phyloP scores from a whole-genome alignment of 1,139 yeast genomes.

The Kluyveromyces sp. region DNA sequence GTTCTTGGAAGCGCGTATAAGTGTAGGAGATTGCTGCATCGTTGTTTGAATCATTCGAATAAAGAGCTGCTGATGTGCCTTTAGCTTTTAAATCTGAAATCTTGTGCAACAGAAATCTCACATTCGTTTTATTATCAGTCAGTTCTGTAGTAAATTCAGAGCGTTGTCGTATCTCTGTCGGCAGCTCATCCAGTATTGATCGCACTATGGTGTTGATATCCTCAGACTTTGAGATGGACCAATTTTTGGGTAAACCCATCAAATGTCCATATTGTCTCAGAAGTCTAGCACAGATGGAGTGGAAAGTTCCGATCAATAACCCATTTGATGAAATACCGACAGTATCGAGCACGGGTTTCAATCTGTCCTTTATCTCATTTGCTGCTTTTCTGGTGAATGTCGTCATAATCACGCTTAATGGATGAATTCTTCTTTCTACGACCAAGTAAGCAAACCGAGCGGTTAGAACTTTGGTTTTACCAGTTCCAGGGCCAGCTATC shows the following conservation, averaged over 20 bases:
- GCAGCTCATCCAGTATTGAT: conserved; percentile 36
- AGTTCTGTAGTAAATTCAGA: conserved; percentile 18
- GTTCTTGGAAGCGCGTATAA: conserved; percentile 48
- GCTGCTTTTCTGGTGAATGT: conserved; percentile 93
- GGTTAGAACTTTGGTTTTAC: conserved; percentile 76
- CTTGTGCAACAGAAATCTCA: conserved; percentile 36
- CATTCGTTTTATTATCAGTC: conserved; percentile 24
- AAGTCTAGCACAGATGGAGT: conserved; percentile 63
- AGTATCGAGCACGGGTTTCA: conserved; percentile 38
- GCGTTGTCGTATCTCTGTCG: conserved; percentile 30
- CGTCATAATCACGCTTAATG: conserved; percentile 66
- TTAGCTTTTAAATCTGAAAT: conserved; percentile 50
- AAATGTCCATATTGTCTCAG: conserved; percentile 49
- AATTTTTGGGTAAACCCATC: conserved; percentile 41
- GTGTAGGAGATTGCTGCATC: conserved; percentile 34
- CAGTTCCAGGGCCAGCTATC: conserved; percentile 90
- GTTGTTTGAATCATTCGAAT: conserved; percentile 23
- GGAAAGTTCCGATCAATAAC: conserved; percentile 78
- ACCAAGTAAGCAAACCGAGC: conserved; percentile 70
- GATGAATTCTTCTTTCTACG: conserved; percentile 43
- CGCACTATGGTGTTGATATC: conserved; percentile 50
- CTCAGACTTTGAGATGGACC: conserved; percentile 51
- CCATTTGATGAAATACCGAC: conserved; percentile 36
- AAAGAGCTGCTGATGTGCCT: conserved; percentile 39
- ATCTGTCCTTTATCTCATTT: conserved; percentile 64